These are phyloP conservation scores for Lobosporangium transversale DNA, from an alignment of 192 early-diverging fungal species.

Conservation along the genomic window DNA sequence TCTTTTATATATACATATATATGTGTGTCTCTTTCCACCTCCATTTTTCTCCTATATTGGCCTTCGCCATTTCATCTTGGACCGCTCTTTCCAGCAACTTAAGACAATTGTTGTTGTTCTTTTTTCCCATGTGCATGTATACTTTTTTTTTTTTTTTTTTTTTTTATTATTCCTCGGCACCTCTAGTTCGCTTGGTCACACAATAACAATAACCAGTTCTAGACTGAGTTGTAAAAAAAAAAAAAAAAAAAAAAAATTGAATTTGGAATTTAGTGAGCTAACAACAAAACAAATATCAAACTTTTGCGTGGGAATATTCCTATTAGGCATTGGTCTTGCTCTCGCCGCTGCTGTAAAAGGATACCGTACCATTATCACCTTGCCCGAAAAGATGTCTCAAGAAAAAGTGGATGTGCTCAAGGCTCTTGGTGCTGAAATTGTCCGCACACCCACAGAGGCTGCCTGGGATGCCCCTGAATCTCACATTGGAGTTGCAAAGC, in stretches of 20 bases:
- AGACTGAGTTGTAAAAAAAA: too few species aligned
- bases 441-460: conserved; percentile 98
- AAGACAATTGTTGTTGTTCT: too few species aligned
- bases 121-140: background rate
- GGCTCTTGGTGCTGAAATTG: conserved; percentile 96
- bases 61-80: too few species aligned
- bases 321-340: conserved; percentile 90
- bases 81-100: too few species aligned
- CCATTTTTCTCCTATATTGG: too few species aligned
- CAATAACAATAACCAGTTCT: too few species aligned
- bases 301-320: too few species aligned
- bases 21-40: too few species aligned
- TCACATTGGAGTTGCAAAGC: conserved; percentile 96
- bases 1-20: too few species aligned
- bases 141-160: conserved; percentile 19
- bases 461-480: conserved; percentile 99
- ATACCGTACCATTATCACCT: conserved; percentile 96
- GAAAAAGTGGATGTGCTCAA: conserved; percentile 99
- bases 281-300: background rate
- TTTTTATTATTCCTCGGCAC: conserved; percentile 18
- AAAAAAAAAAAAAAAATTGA: too few species aligned
- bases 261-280: too few species aligned
- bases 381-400: conserved; percentile 99
- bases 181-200: too few species aligned
- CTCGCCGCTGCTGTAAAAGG: conserved; percentile 98